phyloP scores from a whole-genome alignment of 148 eudicot species.

The Polygonum maritimum region DNA sequence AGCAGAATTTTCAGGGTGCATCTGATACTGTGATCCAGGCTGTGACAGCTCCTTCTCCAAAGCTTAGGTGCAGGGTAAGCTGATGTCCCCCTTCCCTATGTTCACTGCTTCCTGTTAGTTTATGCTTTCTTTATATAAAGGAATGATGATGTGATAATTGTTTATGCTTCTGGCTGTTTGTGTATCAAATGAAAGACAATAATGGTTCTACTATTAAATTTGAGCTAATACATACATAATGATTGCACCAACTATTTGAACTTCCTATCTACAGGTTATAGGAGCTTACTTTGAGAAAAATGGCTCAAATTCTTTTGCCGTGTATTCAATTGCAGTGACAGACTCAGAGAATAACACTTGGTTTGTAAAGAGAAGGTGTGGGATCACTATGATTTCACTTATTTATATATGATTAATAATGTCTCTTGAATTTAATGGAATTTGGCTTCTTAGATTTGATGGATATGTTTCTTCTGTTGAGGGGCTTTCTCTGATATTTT shows the following conservation, averaged over 20 bases:
- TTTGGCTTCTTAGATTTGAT: neutral
- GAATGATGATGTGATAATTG: neutral
- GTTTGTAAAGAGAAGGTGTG: conserved; percentile 96
- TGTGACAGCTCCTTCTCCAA: conserved; percentile 49
- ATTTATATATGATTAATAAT: neutral
- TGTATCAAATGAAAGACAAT: neutral
- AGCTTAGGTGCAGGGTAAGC: conserved; percentile 86
- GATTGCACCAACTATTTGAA: neutral
- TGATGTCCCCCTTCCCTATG: conserved; percentile 8
- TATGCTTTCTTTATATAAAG: neutral
- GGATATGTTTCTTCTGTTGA: neutral
- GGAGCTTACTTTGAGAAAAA: conserved; percentile 91
- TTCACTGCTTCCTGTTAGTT: neutral
- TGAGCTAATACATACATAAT: neutral
- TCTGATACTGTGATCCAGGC: conserved; percentile 39
- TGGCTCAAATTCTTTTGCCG: conserved; percentile 93
- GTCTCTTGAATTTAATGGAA: neutral
- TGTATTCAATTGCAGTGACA: conserved; percentile 87
- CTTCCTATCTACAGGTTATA: conserved; percentile 42
- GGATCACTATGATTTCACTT: neutral
- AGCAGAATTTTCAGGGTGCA: conserved; percentile 19
- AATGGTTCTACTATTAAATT: neutral
- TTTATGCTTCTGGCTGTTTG: neutral
- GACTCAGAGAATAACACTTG: conserved; percentile 68
- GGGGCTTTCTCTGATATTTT: conserved; percentile 9